Percentiles rank a stretch among this genome's conserved stretches.
Evolutionary conservation across 768 basidiomycete species (phyloP).

Genomic region (Agrocybe pediades): DNA sequence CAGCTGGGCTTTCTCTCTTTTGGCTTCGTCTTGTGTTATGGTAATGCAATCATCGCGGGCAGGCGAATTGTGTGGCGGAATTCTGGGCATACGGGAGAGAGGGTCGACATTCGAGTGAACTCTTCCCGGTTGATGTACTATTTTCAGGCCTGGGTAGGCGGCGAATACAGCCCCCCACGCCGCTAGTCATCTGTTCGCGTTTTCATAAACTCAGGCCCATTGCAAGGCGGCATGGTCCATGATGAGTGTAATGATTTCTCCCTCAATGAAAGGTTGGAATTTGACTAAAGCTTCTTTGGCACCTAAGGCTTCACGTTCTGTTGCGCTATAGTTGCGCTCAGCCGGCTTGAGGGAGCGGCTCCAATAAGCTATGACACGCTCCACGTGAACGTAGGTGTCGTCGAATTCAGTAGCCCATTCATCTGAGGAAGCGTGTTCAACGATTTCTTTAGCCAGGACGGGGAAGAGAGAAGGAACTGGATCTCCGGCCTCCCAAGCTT

Average conservation of each 20-base stretch:
- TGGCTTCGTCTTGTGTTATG: too few species aligned
- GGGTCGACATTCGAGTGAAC: slow-evolving; percentile 44
- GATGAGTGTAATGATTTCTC: slow-evolving; percentile 27
- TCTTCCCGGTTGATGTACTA: slow-evolving; percentile 38
- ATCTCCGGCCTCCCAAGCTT: slow-evolving; percentile 20
- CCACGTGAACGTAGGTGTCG: slow-evolving; percentile 30
- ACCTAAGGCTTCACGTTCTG: slow-evolving; percentile 39
- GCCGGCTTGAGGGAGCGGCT: slow-evolving; percentile 29
- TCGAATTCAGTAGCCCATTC: slow-evolving; percentile 27
- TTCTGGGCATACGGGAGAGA: slow-evolving; percentile 22
- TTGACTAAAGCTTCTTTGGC: slow-evolving; percentile 37
- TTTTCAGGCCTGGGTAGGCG: slow-evolving; percentile 34
- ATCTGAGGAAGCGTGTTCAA: slow-evolving; percentile 13
- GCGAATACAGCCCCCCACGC: slow-evolving; percentile 38
- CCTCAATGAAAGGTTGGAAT: slow-evolving; percentile 38
- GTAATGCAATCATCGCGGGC: too few species aligned
- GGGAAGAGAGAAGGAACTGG: slow-evolving; percentile 23
- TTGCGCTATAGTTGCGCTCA: slow-evolving; percentile 36
- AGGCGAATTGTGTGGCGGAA: slow-evolving; percentile 15
- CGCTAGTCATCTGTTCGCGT: slow-evolving; percentile 34
- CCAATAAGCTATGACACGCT: slow-evolving; percentile 19
- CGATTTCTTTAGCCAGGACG: slow-evolving; percentile 15
- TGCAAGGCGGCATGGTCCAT: slow-evolving; percentile 35
- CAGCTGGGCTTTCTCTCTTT: too few species aligned
- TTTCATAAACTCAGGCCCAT: slow-evolving; percentile 39